Base-by-base conservation (phyloP, 2,329 filamentous ascomycete species). In the Aureobasidium pullulans region DNA sequence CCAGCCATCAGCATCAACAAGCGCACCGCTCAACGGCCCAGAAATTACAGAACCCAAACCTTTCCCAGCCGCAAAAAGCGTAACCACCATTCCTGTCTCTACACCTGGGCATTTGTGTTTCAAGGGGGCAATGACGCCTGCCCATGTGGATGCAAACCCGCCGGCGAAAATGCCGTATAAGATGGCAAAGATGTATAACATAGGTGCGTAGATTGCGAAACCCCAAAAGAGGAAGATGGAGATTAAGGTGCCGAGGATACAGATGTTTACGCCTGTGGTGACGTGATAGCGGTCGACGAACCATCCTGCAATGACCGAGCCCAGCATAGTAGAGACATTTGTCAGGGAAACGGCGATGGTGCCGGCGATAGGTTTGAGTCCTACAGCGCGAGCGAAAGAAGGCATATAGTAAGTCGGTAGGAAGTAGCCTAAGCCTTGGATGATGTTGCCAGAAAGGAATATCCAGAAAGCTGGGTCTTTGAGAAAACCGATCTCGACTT, bases 1-100 rank as follows among this genome's bases (percentile, higher is more conserved):
- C 69, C 34, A 36, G 8, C 13, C 34, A 36, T 36, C 34, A 13
- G 8, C 34, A 36, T 13, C 13, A 13, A 36, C 34, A 36, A 36
- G 34, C 13, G 3, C 4, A 4, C 4, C 34, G 6, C 34, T 36
- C 34, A 36, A 5, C 71, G 80, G 80, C 3, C 80, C 80, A 62
- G 73, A 75, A n/a, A 76, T 74, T 11, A 83, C 68, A 64, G 78
- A 79, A 3, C 79, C 79, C 28, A 82, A 71, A 0, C 80, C 80
- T 53, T 77, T 75, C 0, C 79, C 80, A 16, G 75, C 76, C 6
- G 76, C 75, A 50, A 82, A 67, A 23, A 77, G 72, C 0, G 75
- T 75, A 60, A 81, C 77, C 0, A 81, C 72, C 60, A 81, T 74
- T 1, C 77, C 75, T 2, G 75, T 68, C 56, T 81, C 79, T 0